A percentile compares a stretch with the other conserved stretches of the same genome.
These are phyloP conservation scores for Trichoderma citrinoviride DNA, from an alignment of 2,329 filamentous ascomycete genomes.

Conservation along the genomic window DNA sequence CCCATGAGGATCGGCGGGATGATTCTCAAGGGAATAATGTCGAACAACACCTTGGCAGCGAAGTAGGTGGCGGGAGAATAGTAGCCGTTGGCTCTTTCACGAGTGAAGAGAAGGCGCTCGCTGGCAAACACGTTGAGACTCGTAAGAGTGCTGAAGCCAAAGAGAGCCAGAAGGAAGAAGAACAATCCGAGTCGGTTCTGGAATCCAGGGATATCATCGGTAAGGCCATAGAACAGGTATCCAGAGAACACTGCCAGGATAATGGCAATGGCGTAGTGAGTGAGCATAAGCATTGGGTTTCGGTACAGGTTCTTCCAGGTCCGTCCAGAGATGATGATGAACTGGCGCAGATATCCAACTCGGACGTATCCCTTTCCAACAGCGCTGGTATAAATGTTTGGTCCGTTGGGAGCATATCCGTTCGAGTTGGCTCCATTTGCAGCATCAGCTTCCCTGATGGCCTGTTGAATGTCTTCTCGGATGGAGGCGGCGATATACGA, in stretches of 20 bases:
- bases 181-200: conserved; percentile 96
- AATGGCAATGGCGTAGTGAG: conserved; percentile 96
- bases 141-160: conserved; percentile 94
- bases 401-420: conserved; percentile 44
- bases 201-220: conserved; percentile 94
- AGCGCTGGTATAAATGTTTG: conserved; percentile 53
- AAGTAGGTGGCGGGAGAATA: conserved; percentile 95
- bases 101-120: conserved; percentile 85
- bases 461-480: conserved; percentile 73
- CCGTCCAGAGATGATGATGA: conserved; percentile 80
- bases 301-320: conserved; percentile 98
- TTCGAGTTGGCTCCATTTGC: conserved; percentile 65
- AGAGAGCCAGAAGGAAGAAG: conserved; percentile 93
- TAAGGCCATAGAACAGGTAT: conserved; percentile 93
- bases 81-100: conserved; percentile 94
- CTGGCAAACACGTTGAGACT: conserved; percentile 90
- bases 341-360: conserved; percentile 76
- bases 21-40: conserved; percentile 90
- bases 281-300: conserved; percentile 97
- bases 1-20: conserved; percentile 95
- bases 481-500: conserved; percentile 76
- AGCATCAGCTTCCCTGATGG: conserved; percentile 60
- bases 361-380: conserved; percentile 80
- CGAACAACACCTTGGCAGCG: conserved; percentile 93
- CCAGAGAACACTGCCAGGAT: conserved; percentile 90